Percentiles rank a stretch among this genome's conserved stretches.
These are phyloP conservation scores for Abortiporus biennis DNA, from an alignment of 1,284 basidiomycete species.

Conservation along the genomic window DNA sequence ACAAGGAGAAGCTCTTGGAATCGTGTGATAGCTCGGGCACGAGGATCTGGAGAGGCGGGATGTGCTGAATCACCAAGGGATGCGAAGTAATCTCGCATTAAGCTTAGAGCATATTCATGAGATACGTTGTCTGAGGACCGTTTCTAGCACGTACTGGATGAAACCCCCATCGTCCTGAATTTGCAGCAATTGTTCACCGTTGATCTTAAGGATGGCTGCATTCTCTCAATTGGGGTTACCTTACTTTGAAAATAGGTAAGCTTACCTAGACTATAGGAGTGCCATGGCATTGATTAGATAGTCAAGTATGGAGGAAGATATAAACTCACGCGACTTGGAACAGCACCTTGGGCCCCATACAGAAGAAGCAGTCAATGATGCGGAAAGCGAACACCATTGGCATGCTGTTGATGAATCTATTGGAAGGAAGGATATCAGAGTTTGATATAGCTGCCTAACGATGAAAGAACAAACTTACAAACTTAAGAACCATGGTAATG, in stretches of 20 bases:
- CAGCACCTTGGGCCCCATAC: slow-evolving; percentile 97
- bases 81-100: slow-evolving; percentile 93
- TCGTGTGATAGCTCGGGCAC: slow-evolving; percentile 90
- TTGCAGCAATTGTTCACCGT: slow-evolving; percentile 90
- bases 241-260: too few species aligned
- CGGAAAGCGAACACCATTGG: slow-evolving; percentile 99
- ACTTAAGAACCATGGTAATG: slow-evolving; percentile 96
- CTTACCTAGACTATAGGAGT: too few species aligned
- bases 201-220: slow-evolving; percentile 94
- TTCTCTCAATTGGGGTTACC: too few species aligned
- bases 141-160: slow-evolving; percentile 71
- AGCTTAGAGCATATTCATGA: slow-evolving; percentile 34
- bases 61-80: slow-evolving; percentile 94
- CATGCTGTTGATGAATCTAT: slow-evolving; percentile 96
- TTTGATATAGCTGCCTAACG: not conserved
- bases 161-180: slow-evolving; percentile 98
- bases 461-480: slow-evolving; percentile 45
- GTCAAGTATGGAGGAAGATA: slow-evolving; percentile 32
- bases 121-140: not conserved
- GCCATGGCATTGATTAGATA: slow-evolving; percentile 19
- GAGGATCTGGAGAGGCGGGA: slow-evolving; percentile 83
- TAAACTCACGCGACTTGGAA: slow-evolving; percentile 89
- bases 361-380: slow-evolving; percentile 98
- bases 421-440: slow-evolving; percentile 1
- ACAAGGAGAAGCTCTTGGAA: slow-evolving; percentile 97